Base-by-base conservation (phyloP, 1,284 basidiomycete genomes). In the Pterula multifida region DNA sequence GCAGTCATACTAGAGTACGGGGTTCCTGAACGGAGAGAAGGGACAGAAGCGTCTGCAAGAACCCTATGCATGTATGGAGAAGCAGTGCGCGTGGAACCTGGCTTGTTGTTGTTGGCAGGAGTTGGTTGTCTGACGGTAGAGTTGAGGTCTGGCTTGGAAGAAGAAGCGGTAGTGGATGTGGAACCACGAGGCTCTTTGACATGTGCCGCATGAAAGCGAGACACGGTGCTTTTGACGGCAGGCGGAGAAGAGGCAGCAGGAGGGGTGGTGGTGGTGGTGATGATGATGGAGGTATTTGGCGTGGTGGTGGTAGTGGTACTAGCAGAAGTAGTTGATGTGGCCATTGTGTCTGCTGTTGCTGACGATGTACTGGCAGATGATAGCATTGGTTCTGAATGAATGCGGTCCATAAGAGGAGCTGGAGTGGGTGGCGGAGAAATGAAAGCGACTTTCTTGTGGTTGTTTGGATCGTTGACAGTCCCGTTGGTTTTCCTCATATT, bases 401-500 rank as follows among this genome's bases (percentile, higher is more conserved):
- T 55, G 52, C 67, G 66, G 55, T 72, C 70, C 45, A 64, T 54
- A 50, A 63, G 54, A 22, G 63, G 61, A 52, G 64, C 68, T 21
- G 77, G 77, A 0, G 85, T 85, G 25, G 77, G 82, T 42, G 82
- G 79, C 36, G 85, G 85, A 22, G 85, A 87, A 58, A 85, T 73
- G 66, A 90, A 90, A 22, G 86, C 86, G 49, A 90, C 86, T 66
- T 88, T 88, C 71, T 89, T 89, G 57, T 65, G 26, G 56, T 59
- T 25, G 62, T 64, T 15, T 61, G 53, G 19, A 65, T 64, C 52
- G 53, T 62, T 15, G 47, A 63, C 59, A 52, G 64, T 68, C 28
- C 66, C 66, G 57, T 77, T 73, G 47, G 70, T 17, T 22, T 42
- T 42, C 39, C 39, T 42, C 9, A 19, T 19, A 9, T 6, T 42